Evolutionary conservation across 1,284 basidiomycete genomes (phyloP), one percentile per base, ranked within the genome.

Genomic region (Cryptococcus maquisensis): DNA sequence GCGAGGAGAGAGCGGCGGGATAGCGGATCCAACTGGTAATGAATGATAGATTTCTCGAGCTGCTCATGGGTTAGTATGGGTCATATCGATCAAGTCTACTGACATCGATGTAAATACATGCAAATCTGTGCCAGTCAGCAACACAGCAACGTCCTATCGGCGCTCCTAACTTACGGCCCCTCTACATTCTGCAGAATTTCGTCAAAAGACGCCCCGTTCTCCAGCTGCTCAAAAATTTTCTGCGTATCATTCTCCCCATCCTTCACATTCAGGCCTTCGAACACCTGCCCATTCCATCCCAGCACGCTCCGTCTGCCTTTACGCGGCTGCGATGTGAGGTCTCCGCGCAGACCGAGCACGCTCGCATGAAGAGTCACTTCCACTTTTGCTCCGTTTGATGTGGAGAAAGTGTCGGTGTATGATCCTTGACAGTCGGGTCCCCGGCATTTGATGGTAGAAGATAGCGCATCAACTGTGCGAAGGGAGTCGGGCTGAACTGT

Each of bases 261-360:
- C 0, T 74, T 62, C 26, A 89, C 84, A 63, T 85, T 75, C 26
- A 90, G 61, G 3, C 89, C 90, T 59, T 86, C 83, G 60, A 94
- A 92, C 35, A 92, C 88, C 80, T 95, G 91, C 55, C 91, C 91
- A 70, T 95, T 95, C 88, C 89, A 94, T 62, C 87, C 92, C 18
- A 95, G 73, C 2, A 90, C 72, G 58, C 86, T 82, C 3, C 81
- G 46, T 5, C 56, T 39, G 1, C 67, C 71, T 51, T 76, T 55
- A 38, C 93, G 85, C n/a, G 92, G 92, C 68, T 96, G 92, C 0
- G 80, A 68, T 2, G 90, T 77, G 1, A 81, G 56, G 8, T 80
- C 71, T 0, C 92, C 92, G 60, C 92, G 79, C 40, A 96, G 76
- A 51, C 84, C 83, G 42, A 96, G 80, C 59, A 94, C 90, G 1